Base-by-base conservation (phyloP, 306 rosid genomes). In the Dryas octopetala region DNA sequence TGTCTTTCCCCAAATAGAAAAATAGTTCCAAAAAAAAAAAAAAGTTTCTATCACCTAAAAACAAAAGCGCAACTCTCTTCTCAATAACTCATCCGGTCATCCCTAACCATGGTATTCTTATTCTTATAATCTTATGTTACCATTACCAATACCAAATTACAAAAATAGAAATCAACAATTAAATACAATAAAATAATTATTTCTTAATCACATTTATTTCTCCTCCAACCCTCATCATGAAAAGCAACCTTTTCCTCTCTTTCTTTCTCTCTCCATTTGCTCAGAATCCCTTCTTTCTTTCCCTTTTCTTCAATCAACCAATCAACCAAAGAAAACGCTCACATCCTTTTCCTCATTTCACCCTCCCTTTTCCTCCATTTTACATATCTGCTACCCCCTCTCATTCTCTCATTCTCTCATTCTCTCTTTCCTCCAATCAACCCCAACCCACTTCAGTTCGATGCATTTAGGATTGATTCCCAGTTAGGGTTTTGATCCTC, bases 401-500 rank as follows among this genome's bases (percentile, higher is more conserved):
- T 51, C 38, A 1, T 28, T 40, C 52, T 74, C 44, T 51, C 38
- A 1, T 28, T 40, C 52, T 74, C 44, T 51, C 38, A 1, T 28
- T 40, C 52, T 74, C 16, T 62, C 50, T 71, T 23, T 55, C 52
- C 43, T 46, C 44, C 23, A 62, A 59, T 72, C 67, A 45, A 10
- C 49, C 26, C 46, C 43, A 26, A 11, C 53, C 58, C 69, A 15
- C 68, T 9, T 62, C 32, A 48, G 48, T 55, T 66, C 16, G 13
- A 53, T 75, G 69, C 70, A 64, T 51, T 75, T 44, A 7, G 72
- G 70, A 40, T 52, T 23, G 55, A 11, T 55, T 45, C 69, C 7
- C 54, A 54, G n/a, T 74, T 76, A 81, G 87, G 87, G 79, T 84
- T 70, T 71, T 60, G 71, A 62, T 82, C 66, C 7, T 55, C 17